Base-by-base conservation (phyloP, 768 basidiomycete genomes). In the Leccinum aurantiacum region DNA sequence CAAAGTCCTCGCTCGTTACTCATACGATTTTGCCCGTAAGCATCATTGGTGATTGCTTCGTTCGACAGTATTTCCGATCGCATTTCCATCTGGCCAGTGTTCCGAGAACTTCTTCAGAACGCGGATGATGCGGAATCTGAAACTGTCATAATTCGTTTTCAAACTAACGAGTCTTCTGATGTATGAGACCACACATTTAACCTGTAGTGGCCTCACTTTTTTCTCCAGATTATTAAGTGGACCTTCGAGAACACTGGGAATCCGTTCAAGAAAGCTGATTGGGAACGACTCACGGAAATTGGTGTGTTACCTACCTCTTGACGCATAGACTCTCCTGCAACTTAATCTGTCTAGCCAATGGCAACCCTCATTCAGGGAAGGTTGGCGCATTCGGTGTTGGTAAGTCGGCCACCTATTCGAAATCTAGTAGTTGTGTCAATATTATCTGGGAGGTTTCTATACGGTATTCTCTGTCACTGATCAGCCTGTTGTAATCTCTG, bases 1-100 rank as follows among this genome's bases (percentile, higher is more conserved):
- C 78, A 98, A 95, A 77, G 90, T 98, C 14, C 84, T 98, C 8
- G 94, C 96, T 9, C 81, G 96, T 15, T 99, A 99, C 74, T 89
- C 90, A 15, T 93, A 93, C 48, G 94, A 95, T 76, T 91, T 95
- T 64, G 95, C 94, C 4, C 80, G 82, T 84, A 48, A 53, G 77
- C 3, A 38, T 15, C 15, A 25, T 8, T 5, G 19, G 8, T 4
- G 8, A 2, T 24, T 29, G 11, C 41, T 50, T 10, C 15, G 10
- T 31, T 22, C 22, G 9, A 24, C 10, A 15, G 9, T n/a, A 89
- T 90, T 69, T 48, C 52, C 8, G 10, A 14, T 37, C 11, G 7
- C 31, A 44, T 19, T 56, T 24, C 13, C 58, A 80, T 83, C 87
- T 48, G 85, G 84, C 60, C 74, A 95, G 56, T 95, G 97, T 2